A percentile compares a stretch with the other conserved stretches of the same genome.
Conservation (phyloP, 2,329 filamentous ascomycete genomes). For the Sclerotinia glacialis region DNA sequence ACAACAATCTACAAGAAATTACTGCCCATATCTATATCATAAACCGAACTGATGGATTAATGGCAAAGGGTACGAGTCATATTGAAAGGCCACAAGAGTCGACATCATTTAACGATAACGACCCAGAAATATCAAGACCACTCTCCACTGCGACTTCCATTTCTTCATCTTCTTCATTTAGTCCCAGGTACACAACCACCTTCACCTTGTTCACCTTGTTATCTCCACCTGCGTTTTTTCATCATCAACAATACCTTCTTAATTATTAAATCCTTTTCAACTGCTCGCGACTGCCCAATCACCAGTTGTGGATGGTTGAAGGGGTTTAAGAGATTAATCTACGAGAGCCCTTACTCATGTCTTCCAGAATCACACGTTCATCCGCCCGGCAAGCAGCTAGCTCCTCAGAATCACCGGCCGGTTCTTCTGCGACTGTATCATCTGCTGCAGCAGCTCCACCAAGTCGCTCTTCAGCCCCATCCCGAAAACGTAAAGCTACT, state of each 20-base stretch:
- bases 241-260: conserved; percentile 19
- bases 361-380: conserved; percentile 93
- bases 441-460: conserved; percentile 41
- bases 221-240: conserved; percentile 18
- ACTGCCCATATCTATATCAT: conserved; percentile 11
- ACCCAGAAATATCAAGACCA: conserved; percentile 22
- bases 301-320: conserved; percentile 28
- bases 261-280: conserved; percentile 20
- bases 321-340: conserved; percentile 21
- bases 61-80: conserved; percentile 24
- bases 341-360: conserved; percentile 67
- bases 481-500: conserved; percentile 75
- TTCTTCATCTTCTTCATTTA: conserved; percentile 24
- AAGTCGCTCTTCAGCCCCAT: conserved; percentile 47
- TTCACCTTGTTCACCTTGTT: conserved; percentile 20
- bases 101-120: conserved; percentile 23
- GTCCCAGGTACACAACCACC: conserved; percentile 30
- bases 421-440: conserved; percentile 43
- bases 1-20: neutral
- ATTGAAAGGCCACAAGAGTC: conserved; percentile 23
- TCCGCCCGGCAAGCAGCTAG: conserved; percentile 84
- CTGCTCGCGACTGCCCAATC: conserved; percentile 25
- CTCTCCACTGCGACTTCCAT: conserved; percentile 24
- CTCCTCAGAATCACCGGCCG: conserved; percentile 39
- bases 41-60: conserved; percentile 22